Percentiles rank a stretch among this genome's conserved stretches.
phyloP scores from a whole-genome alignment of 148 eudicot species.

The Dysphania ambrosioides region DNA sequence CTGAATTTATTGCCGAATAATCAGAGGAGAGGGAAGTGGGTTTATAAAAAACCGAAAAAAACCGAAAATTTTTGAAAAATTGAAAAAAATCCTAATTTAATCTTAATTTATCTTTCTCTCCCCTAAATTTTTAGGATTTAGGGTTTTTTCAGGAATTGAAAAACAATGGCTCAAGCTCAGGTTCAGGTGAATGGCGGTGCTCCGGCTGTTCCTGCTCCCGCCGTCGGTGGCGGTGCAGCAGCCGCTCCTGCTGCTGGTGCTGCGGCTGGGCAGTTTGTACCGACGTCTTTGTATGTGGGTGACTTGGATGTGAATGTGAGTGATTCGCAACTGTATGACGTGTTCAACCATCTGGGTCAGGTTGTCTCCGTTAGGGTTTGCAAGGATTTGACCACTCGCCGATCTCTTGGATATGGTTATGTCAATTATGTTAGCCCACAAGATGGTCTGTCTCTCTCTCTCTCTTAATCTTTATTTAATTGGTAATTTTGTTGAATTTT shows the following conservation, averaged over 20 bases:
- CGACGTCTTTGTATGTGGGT: conserved; percentile 66
- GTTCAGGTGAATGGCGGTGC: conserved; percentile 36
- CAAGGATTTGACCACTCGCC: conserved; percentile 45
- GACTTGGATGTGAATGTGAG: conserved; percentile 60
- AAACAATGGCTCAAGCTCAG: conserved; percentile 53
- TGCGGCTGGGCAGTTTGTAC: conserved; percentile 29
- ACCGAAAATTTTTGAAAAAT: conserved; percentile 3
- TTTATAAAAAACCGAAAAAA: conserved; percentile 21
- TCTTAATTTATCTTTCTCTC: neutral
- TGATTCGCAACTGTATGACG: conserved; percentile 59
- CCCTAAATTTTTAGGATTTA: conserved; percentile 4
- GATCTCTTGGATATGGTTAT: conserved; percentile 75
- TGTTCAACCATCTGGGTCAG: conserved; percentile 53
- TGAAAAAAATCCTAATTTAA: conserved; percentile 17
- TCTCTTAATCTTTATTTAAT: too few species aligned
- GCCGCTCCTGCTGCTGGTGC: conserved; percentile 10
- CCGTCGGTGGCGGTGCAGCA: conserved; percentile 21
- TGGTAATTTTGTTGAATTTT: neutral
- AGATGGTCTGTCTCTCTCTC: conserved; percentile 44
- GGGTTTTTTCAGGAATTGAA: conserved; percentile 20
- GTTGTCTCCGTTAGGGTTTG: conserved; percentile 76
- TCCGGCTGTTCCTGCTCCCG: conserved; percentile 27
- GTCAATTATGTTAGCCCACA: conserved; percentile 56
- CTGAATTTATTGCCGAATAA: conserved; percentile 43
- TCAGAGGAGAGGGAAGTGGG: conserved; percentile 74